A percentile compares a stretch with the other conserved stretches of the same genome.
phyloP scores from a whole-genome alignment of 768 basidiomycete species.

The Phanerochaete sordida region DNA sequence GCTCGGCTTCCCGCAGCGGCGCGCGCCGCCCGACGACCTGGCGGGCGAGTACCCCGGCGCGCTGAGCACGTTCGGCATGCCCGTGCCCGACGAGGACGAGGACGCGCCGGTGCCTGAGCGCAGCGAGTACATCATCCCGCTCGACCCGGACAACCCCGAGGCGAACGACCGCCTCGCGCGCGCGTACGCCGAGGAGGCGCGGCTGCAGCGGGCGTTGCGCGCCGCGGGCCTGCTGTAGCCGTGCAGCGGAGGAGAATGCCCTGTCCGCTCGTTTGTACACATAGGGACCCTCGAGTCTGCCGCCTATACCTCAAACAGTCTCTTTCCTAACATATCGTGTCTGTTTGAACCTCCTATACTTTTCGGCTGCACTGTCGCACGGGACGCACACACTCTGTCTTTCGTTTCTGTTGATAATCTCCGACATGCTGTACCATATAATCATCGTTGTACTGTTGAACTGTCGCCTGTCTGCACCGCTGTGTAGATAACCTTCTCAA shows the following conservation, averaged over 20 bases:
- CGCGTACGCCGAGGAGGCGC: slow-evolving; percentile 50
- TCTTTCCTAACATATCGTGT: background rate
- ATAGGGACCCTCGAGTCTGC: background rate
- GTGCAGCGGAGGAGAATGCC: background rate
- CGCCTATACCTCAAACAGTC: too few species aligned
- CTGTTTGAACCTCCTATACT: background rate
- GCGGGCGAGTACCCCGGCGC: slow-evolving; percentile 1
- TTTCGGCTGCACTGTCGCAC: background rate
- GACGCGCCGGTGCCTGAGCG: slow-evolving; percentile 5
- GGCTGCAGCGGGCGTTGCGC: slow-evolving; percentile 56
- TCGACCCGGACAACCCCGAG: slow-evolving; percentile 39
- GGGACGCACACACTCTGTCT: background rate
- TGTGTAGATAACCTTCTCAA: too few species aligned
- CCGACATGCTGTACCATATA: slow-evolving; percentile 1
- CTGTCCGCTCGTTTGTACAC: too few species aligned
- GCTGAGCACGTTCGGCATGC: background rate
- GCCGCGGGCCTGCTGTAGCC: slow-evolving; percentile 59
- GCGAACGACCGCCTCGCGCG: slow-evolving; percentile 39
- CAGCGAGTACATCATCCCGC: slow-evolving; percentile 37
- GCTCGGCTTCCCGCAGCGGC: slow-evolving; percentile 23
- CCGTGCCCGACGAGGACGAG: slow-evolving; percentile 5
- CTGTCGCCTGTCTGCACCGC: too few species aligned
- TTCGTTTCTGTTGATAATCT: background rate
- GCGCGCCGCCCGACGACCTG: background rate
- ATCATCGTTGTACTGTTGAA: background rate